These are phyloP conservation scores for Cyberlindnera lachancei DNA, from an alignment of 805 yeast genomes.

Conservation along the genomic window DNA sequence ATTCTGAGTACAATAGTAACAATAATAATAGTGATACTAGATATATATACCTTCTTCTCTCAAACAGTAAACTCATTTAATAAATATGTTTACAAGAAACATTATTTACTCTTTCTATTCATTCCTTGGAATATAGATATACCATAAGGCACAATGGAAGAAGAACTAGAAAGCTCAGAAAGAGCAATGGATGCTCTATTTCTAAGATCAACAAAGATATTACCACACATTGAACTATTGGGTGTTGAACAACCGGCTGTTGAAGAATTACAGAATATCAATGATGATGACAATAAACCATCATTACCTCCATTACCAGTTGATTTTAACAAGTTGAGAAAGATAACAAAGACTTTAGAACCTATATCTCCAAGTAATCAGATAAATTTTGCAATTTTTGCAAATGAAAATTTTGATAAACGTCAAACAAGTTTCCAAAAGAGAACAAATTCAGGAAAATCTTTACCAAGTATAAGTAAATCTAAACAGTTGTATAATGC, in stretches of 20 bases:
- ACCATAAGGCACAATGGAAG: too few relatives aligned
- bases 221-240: background rate
- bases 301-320: conserved; percentile 3
- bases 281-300: background rate
- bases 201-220: background rate
- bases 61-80: too few relatives aligned
- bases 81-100: too few relatives aligned
- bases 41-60: too few relatives aligned
- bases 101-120: too few relatives aligned
- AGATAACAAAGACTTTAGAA: conserved; percentile 3
- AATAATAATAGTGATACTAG: too few relatives aligned
- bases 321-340: conserved; percentile 9
- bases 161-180: background rate
- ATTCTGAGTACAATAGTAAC: too few relatives aligned
- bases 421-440: background rate
- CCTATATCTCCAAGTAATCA: conserved; percentile 2
- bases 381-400: conserved; percentile 13
- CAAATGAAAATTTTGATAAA: conserved; percentile 9
- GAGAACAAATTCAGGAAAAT: background rate
- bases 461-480: too few relatives aligned
- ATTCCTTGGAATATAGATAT: too few relatives aligned
- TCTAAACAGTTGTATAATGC: conserved; percentile 14
- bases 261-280: background rate
- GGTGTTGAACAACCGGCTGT: background rate
- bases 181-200: conserved; percentile 1